phyloP scores from a whole-genome alignment of 2,329 filamentous ascomycete genomes.

The Amphichorda felina region DNA sequence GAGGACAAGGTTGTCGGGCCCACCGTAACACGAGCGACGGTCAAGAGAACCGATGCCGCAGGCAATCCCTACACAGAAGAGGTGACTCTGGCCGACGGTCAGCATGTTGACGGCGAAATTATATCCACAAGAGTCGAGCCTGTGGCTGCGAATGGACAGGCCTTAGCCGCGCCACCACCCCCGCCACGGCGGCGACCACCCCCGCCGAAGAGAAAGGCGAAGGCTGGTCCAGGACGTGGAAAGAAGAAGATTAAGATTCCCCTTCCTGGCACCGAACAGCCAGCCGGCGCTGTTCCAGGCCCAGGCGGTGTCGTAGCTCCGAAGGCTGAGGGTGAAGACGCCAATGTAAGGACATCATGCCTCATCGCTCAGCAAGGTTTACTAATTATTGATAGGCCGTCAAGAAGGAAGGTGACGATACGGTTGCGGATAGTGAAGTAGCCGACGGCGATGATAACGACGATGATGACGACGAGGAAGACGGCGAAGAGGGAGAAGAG shows the following conservation, averaged over 20 bases:
- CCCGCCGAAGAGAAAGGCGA: conserved; percentile 70
- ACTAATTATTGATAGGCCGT: conserved; percentile 18
- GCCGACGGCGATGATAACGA: conserved; percentile 36
- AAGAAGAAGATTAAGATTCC: conserved; percentile 63
- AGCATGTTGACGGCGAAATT: conserved; percentile 72
- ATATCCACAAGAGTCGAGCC: conserved; percentile 46
- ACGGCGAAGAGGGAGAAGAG: conserved; percentile 33
- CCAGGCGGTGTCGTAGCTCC: conserved; percentile 18
- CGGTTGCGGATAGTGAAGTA: conserved; percentile 37
- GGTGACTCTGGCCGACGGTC: conserved; percentile 68
- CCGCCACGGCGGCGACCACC: conserved; percentile 51
- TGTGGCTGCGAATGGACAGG: conserved; percentile 46
- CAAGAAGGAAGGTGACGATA: conserved; percentile 31
- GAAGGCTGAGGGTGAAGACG: conserved; percentile 6
- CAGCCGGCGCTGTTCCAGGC: conserved; percentile 14
- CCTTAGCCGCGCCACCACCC: conserved; percentile 27
- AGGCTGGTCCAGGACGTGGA: conserved; percentile 63
- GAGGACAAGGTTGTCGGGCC: conserved; percentile 32
- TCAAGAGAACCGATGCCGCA: conserved; percentile 64
- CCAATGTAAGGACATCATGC: neutral
- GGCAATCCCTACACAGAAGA: conserved; percentile 80
- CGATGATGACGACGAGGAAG: conserved; percentile 33
- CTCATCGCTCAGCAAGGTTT: neutral
- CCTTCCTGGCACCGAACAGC: conserved; percentile 21
- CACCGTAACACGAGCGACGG: conserved; percentile 65